Conservation (phyloP, 176 grass and related monocot species). For the Triticum timopheevii region DNA sequence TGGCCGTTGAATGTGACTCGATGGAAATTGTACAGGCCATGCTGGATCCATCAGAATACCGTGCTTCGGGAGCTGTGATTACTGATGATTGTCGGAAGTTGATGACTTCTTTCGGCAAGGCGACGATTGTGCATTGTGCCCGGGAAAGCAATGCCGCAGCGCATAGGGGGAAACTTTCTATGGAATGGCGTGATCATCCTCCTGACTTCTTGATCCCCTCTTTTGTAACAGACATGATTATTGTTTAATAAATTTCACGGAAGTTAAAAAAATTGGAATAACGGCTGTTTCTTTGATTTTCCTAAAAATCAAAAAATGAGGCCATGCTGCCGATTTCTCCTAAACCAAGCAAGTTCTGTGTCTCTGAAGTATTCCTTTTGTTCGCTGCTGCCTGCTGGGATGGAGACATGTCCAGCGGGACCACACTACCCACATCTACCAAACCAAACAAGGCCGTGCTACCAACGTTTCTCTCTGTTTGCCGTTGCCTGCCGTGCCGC, state of each 20-base stretch:
- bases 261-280: not conserved
- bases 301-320: not conserved
- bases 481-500: not conserved
- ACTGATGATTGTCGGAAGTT: not conserved
- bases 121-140: too few species aligned
- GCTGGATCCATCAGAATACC: not conserved
- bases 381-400: not conserved
- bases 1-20: not conserved
- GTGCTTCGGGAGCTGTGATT: not conserved
- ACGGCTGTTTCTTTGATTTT: not conserved
- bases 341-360: not conserved
- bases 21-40: not conserved
- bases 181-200: too few species aligned
- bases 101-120: not conserved
- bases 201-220: too few species aligned
- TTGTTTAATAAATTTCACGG: too few species aligned
- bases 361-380: not conserved
- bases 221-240: too few species aligned
- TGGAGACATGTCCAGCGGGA: not conserved
- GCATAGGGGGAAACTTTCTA: too few species aligned
- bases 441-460: not conserved
- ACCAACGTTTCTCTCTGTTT: not conserved
- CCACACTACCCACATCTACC: not conserved
- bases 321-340: not conserved
- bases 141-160: too few species aligned